Evolutionary conservation across 2,329 filamentous ascomycete species (phyloP).

Genomic region (Pestalotiopsis sp.): DNA sequence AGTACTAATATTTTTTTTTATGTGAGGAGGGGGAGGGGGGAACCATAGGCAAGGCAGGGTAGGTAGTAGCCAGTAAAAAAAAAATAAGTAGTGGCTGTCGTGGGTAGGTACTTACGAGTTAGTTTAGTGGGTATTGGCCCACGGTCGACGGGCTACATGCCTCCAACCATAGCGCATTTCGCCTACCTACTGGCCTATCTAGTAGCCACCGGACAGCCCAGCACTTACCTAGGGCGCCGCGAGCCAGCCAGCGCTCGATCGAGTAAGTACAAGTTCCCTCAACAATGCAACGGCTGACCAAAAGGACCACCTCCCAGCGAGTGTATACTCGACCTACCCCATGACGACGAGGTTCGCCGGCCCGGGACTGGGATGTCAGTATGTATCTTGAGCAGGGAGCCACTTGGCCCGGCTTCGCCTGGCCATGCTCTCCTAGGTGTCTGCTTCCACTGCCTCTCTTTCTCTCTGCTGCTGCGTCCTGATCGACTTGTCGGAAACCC

Average conservation of each 20-base stretch:
- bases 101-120: slow-evolving; percentile 1
- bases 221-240: background rate
- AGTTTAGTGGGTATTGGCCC: slow-evolving; percentile 12
- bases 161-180: background rate
- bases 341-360: slow-evolving; percentile 6
- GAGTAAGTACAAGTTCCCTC: slow-evolving; percentile 3
- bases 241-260: background rate
- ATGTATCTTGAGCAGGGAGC: background rate
- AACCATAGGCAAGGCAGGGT: background rate
- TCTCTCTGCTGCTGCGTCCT: slow-evolving; percentile 6
- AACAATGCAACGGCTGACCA: background rate
- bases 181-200: background rate
- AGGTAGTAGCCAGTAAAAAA: background rate
- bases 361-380: background rate
- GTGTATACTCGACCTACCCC: background rate
- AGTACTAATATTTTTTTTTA: background rate
- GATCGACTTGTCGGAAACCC: background rate
- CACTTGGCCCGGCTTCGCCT: background rate
- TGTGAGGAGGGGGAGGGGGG: background rate
- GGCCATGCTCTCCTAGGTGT: background rate
- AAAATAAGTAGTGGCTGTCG: background rate
- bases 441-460: background rate
- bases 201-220: background rate
- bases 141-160: slow-evolving; percentile 5
- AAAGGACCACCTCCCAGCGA: background rate